These are phyloP conservation scores for Halophytophthora polymorphica DNA, from an alignment of 352 stramenopile species.

Conservation along the genomic window DNA sequence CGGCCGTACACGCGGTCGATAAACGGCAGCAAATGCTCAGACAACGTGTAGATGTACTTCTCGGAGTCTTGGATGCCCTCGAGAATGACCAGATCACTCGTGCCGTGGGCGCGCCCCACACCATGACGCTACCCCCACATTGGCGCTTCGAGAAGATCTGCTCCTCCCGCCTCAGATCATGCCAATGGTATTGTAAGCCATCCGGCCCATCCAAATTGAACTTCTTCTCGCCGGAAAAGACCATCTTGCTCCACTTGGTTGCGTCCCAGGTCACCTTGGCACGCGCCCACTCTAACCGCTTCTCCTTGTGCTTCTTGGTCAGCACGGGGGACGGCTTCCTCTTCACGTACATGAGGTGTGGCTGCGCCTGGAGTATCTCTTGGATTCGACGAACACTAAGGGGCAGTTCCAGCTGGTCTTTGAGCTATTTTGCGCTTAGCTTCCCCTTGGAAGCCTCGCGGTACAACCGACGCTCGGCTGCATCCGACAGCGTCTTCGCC, in stretches of 20 bases:
- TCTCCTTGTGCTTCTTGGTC: conserved; percentile 6
- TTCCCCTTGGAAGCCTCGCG: conserved; percentile 11
- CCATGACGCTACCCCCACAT: conserved; percentile 18
- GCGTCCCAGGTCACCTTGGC: conserved; percentile 5
- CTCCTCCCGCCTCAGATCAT: conserved; percentile 6
- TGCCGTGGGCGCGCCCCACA: conserved; percentile 13
- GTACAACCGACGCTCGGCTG: conserved; percentile 1
- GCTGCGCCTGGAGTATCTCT: conserved; percentile 2
- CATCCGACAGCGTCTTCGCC: background rate
- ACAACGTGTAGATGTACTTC: conserved; percentile 18
- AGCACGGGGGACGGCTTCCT: conserved; percentile 11
- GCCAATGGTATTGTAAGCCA: conserved; percentile 17
- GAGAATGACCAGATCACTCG: conserved; percentile 18
- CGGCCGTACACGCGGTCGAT: conserved; percentile 6
- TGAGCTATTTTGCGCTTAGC: conserved; percentile 3
- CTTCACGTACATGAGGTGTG: conserved; percentile 18
- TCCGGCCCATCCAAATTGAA: conserved; percentile 22
- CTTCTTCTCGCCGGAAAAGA: conserved; percentile 23
- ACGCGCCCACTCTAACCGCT: conserved; percentile 11
- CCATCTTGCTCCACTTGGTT: conserved; percentile 1
- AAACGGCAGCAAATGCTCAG: conserved; percentile 15
- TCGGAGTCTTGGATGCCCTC: conserved; percentile 11
- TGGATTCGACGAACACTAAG: conserved; percentile 7
- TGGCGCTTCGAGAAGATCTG: conserved; percentile 12
- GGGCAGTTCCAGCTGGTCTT: conserved; percentile 9